Conservation (phyloP, 2,329 filamentous ascomycete genomes). For the Fusarium palustre region DNA sequence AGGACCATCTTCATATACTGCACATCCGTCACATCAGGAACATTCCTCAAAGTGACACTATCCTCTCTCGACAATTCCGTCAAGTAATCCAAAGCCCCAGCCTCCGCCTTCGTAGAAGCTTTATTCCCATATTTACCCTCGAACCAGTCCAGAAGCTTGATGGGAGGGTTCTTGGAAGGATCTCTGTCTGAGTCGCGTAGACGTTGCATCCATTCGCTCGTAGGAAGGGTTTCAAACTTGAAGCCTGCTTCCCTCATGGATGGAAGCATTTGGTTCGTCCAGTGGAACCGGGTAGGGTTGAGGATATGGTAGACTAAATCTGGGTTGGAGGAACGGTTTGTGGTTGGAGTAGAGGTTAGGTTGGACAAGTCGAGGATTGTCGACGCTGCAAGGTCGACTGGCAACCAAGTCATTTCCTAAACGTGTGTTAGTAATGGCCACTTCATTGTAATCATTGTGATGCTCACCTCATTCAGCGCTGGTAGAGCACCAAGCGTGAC, state of each 20-base stretch:
- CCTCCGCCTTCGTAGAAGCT: slow-evolving; percentile 20
- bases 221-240: slow-evolving; percentile 58
- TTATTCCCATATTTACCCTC: slow-evolving; percentile 45
- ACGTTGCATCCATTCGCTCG: slow-evolving; percentile 57
- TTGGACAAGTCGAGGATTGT: slow-evolving; percentile 33
- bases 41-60: slow-evolving; percentile 30
- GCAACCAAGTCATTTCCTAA: slow-evolving; percentile 44
- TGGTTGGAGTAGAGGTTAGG: background rate
- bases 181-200: slow-evolving; percentile 59
- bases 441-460: rapidly evolving
- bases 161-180: slow-evolving; percentile 60
- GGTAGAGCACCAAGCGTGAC: slow-evolving; percentile 61
- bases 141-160: slow-evolving; percentile 67
- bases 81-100: slow-evolving; percentile 26
- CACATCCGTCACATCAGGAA: slow-evolving; percentile 36
- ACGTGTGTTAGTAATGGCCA: background rate
- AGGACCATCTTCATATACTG: slow-evolving; percentile 32
- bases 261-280: slow-evolving; percentile 63
- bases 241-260: slow-evolving; percentile 58
- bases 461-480: slow-evolving; percentile 54
- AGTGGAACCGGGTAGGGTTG: slow-evolving; percentile 55
- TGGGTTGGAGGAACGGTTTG: slow-evolving; percentile 4
- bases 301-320: slow-evolving; percentile 42
- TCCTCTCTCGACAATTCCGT: slow-evolving; percentile 34
- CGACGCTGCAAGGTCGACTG: slow-evolving; percentile 33